A percentile compares a stretch with the other conserved stretches of the same genome.
Conservation (phyloP, 345 rosid species). For the Nasturtium officinale region DNA sequence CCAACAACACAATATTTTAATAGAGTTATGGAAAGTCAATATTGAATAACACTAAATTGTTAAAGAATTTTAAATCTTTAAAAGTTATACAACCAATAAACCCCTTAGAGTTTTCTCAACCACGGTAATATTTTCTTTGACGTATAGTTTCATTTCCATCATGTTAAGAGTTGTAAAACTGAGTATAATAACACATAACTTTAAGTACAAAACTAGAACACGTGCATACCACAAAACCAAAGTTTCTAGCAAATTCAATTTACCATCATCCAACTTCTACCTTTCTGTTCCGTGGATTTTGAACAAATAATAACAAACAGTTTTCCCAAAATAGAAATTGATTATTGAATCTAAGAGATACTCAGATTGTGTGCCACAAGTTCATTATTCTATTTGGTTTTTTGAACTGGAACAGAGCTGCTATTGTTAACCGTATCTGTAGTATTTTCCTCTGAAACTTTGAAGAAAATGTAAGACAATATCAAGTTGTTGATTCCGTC, state of each 20-base stretch:
- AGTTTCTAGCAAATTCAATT: slow-evolving; percentile 3
- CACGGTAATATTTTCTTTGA: no score
- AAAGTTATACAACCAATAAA: no score
- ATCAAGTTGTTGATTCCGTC: slow-evolving; percentile 87
- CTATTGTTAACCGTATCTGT: slow-evolving; percentile 7
- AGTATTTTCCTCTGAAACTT: slow-evolving; percentile 59
- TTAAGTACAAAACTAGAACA: no score
- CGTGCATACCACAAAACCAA: no score
- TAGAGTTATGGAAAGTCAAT: no score
- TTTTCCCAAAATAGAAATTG: not conserved
- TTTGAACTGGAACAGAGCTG: slow-evolving; percentile 37
- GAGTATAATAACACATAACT: no score
- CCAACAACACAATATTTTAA: no score
- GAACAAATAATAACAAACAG: slow-evolving; percentile 1
- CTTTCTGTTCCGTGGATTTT: not conserved
- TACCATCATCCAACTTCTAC: not conserved
- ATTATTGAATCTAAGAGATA: not conserved
- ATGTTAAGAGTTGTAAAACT: no score
- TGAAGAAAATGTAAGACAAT: slow-evolving; percentile 91
- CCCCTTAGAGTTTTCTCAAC: no score
- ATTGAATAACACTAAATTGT: no score
- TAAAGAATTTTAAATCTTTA: no score
- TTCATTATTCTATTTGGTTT: slow-evolving; percentile 17
- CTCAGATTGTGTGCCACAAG: not conserved
- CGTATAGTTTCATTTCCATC: no score